Conservation (phyloP, 345 rosid genomes). For the Raphanus raphanistrum region DNA sequence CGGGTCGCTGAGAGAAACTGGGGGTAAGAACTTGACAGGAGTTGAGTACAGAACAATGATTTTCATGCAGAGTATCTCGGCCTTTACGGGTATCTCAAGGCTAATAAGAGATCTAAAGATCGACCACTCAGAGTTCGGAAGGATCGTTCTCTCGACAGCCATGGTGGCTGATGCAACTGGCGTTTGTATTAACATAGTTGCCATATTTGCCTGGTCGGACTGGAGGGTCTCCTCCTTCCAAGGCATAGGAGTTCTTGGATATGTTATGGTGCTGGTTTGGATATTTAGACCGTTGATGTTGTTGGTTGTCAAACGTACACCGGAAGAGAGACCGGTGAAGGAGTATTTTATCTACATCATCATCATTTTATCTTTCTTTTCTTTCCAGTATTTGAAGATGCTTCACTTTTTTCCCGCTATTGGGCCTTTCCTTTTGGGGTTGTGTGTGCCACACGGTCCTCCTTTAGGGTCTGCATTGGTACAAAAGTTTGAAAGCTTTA, state of each 20-base stretch:
- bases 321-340: conserved; percentile 36
- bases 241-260: neutral
- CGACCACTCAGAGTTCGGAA: conserved; percentile 52
- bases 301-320: conserved; percentile 35
- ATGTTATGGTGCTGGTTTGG: conserved; percentile 3
- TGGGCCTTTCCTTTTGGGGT: conserved; percentile 45
- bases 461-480: conserved; percentile 46
- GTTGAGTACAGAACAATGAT: conserved; percentile 28
- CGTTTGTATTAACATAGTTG: conserved; percentile 20
- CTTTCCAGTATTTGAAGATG: conserved; percentile 3
- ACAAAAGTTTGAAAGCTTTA: conserved; percentile 43
- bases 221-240: conserved; percentile 13
- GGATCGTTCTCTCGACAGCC: conserved; percentile 46
- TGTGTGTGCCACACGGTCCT: conserved; percentile 50
- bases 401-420: conserved; percentile 22
- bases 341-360: conserved; percentile 27
- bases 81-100: conserved; percentile 45
- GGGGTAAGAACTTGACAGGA: conserved; percentile 25
- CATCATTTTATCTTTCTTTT: conserved; percentile 30
- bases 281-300: conserved; percentile 30
- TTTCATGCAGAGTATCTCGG: conserved; percentile 35
- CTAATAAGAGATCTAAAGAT: conserved; percentile 51
- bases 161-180: conserved; percentile 37
- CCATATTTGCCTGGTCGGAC: conserved; percentile 29
- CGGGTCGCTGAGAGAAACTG: conserved; percentile 25